Evolutionary conservation across 805 yeast species (phyloP).

Genomic region (Dipodascus albidus): DNA sequence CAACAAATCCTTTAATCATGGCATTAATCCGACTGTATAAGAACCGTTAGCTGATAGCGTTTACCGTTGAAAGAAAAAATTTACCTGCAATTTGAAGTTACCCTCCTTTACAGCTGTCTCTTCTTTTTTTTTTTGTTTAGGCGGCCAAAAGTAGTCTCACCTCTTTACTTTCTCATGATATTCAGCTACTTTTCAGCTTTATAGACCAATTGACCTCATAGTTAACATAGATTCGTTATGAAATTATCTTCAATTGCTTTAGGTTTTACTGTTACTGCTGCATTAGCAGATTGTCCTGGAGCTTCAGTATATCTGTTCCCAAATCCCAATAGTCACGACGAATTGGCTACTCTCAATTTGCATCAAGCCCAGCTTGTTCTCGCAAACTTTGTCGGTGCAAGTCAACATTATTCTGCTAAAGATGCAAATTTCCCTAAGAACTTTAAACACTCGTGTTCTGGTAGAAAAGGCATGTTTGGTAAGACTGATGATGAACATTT

Average conservation of each 20-base stretch:
- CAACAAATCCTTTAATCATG: conserved; percentile 4
- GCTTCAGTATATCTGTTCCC: conserved; percentile 7
- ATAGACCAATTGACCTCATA: too few relatives aligned
- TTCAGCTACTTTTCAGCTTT: too few relatives aligned
- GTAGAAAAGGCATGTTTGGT: conserved; percentile 1
- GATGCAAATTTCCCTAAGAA: conserved; percentile 9
- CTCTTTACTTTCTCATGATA: background rate
- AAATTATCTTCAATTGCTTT: background rate
- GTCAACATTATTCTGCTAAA: conserved; percentile 4
- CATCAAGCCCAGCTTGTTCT: conserved; percentile 14
- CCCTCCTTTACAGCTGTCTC: too few relatives aligned
- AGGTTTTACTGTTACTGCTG: background rate
- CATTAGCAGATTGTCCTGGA: conserved; percentile 3
- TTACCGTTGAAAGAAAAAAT: too few relatives aligned
- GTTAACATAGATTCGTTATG: too few relatives aligned
- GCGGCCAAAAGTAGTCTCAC: background rate
- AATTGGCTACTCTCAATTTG: conserved; percentile 4
- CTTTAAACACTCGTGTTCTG: background rate
- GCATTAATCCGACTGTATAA: background rate
- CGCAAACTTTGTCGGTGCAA: conserved; percentile 12
- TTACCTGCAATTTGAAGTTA: too few relatives aligned
- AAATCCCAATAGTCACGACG: background rate
- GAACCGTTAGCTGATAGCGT: too few relatives aligned
- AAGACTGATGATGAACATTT: background rate
- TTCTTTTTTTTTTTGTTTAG: background rate